Conservation (phyloP, 495 filamentous ascomycete species). For the Aspergillus asperescens region DNA sequence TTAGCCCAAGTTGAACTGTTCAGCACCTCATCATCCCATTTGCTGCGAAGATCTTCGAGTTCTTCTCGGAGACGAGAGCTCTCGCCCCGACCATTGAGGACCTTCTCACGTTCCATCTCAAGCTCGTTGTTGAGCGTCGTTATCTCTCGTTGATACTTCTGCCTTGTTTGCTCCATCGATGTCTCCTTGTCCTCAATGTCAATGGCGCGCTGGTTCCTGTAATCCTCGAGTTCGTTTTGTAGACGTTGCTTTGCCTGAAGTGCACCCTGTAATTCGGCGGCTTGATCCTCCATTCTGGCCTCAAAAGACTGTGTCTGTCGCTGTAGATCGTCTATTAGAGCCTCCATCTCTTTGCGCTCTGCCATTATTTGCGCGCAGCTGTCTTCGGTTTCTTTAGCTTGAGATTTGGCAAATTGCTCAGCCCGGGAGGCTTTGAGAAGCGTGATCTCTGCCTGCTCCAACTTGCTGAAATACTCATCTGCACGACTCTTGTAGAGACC, state of each 20-base stretch:
- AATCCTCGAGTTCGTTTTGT: slow-evolving; percentile 97
- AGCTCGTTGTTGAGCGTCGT: slow-evolving; percentile 83
- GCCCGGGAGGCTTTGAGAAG: slow-evolving; percentile 88
- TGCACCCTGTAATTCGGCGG: slow-evolving; percentile 80
- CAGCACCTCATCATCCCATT: slow-evolving; percentile 98
- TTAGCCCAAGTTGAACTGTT: slow-evolving; percentile 98
- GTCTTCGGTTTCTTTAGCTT: slow-evolving; percentile 85
- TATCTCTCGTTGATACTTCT: slow-evolving; percentile 95
- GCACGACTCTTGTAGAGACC: slow-evolving; percentile 87
- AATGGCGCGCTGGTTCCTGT: slow-evolving; percentile 87
- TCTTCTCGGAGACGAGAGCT: slow-evolving; percentile 81
- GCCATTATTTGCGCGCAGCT: slow-evolving; percentile 85
- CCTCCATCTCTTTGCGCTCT: slow-evolving; percentile 86
- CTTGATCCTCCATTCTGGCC: slow-evolving; percentile 86
- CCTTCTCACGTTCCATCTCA: slow-evolving; percentile 86
- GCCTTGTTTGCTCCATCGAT: slow-evolving; percentile 92
- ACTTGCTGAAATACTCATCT: slow-evolving; percentile 95
- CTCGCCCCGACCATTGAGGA: slow-evolving; percentile 61
- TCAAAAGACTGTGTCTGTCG: slow-evolving; percentile 83
- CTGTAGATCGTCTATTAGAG: slow-evolving; percentile 82
- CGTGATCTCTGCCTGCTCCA: slow-evolving; percentile 94
- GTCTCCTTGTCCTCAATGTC: slow-evolving; percentile 96
- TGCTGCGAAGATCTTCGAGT: slow-evolving; percentile 86
- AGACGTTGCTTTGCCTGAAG: slow-evolving; percentile 89
- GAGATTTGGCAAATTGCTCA: slow-evolving; percentile 88